Base-by-base conservation (phyloP, 2,329 filamentous ascomycete species). In the Beauveria sp. region DNA sequence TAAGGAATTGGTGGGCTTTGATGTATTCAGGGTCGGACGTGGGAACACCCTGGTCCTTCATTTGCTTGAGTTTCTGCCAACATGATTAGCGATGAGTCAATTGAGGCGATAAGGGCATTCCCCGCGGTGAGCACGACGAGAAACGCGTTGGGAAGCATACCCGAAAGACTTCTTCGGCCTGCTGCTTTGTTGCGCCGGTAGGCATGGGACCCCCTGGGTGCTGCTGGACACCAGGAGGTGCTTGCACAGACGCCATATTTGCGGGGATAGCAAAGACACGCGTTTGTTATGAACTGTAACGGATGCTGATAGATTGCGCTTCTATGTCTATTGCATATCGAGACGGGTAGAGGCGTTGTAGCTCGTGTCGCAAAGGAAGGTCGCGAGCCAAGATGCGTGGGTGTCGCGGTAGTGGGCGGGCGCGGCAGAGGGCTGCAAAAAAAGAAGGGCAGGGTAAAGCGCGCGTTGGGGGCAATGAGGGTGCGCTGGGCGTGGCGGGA, bases 11-110 rank as follows among this genome's bases (percentile, higher is more conserved):
- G 59, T 91, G 87, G 38, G 87, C 84, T 75, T 95, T 96, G 69
- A 93, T 82, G 70, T 88, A 93, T 72, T 98, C 93, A 51, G 93
- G 93, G 70, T 98, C 92, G 61, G 83, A 88, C 61, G 86, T 82
- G 46, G 90, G 85, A 26, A 96, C 88, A 67, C 93, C 93, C 69
- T 88, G 83, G 61, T 90, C 84, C 75, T 93, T 95, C 89, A 98
- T 92, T 73, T 90, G 86, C 71, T 90, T 88, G 66, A 90, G 95
- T 82, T 91, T 92, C 93, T 97, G 69, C 7, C 12, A 9, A 22
- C 12, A 40, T 14, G 30, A 40, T 63, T 50, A 63, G 56, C 38
- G 16, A 38, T 12, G 16, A 34, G 42, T 24, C 43, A 60, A 58
- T 58, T 58, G 42, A 22, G 9, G 50, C 14, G 24, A 20, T 6